These are phyloP conservation scores for Lecanoromycetidae sp. DNA, from an alignment of 2,329 filamentous ascomycete species.

Conservation along the genomic window DNA sequence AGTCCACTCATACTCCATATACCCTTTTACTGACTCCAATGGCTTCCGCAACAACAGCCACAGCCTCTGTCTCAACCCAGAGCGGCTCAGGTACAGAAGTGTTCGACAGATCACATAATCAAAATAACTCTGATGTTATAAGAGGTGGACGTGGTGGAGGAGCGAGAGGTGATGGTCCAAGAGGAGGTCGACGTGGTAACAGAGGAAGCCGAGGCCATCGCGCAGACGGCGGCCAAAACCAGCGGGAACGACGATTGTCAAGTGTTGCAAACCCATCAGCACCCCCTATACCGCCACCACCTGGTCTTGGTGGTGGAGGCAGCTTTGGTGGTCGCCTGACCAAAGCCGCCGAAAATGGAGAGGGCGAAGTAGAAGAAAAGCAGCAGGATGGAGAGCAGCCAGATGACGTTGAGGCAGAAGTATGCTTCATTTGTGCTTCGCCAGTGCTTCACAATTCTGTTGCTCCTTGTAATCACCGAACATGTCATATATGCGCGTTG, in stretches of 20 bases:
- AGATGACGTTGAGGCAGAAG: slow-evolving; percentile 56
- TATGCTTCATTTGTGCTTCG: slow-evolving; percentile 97
- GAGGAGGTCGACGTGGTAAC: slow-evolving; percentile 22
- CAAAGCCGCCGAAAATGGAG: slow-evolving; percentile 34
- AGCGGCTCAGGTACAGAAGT: background rate
- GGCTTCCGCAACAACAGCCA: slow-evolving; percentile 7
- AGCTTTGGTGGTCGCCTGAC: slow-evolving; percentile 36
- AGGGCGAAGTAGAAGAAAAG: slow-evolving; percentile 17
- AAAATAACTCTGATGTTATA: background rate
- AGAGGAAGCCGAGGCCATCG: slow-evolving; percentile 25
- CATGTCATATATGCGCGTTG: slow-evolving; percentile 90
- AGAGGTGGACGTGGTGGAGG: slow-evolving; percentile 4
- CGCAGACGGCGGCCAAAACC: slow-evolving; percentile 20
- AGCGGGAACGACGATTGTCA: slow-evolving; percentile 14
- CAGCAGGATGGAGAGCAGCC: slow-evolving; percentile 21
- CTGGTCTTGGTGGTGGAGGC: slow-evolving; percentile 27
- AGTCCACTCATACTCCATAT: no score
- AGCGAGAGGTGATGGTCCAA: slow-evolving; percentile 3
- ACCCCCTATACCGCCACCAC: slow-evolving; percentile 27
- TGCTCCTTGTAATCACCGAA: slow-evolving; percentile 88
- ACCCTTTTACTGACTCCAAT: background rate
- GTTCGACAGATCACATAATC: background rate
- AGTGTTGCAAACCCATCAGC: slow-evolving; percentile 17
- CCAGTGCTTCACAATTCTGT: slow-evolving; percentile 77
- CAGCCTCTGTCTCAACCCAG: background rate